A percentile compares a stretch with the other conserved stretches of the same genome.
Evolutionary conservation across 805 yeast genomes (phyloP).

Genomic region (Ogataea dorogensis): DNA sequence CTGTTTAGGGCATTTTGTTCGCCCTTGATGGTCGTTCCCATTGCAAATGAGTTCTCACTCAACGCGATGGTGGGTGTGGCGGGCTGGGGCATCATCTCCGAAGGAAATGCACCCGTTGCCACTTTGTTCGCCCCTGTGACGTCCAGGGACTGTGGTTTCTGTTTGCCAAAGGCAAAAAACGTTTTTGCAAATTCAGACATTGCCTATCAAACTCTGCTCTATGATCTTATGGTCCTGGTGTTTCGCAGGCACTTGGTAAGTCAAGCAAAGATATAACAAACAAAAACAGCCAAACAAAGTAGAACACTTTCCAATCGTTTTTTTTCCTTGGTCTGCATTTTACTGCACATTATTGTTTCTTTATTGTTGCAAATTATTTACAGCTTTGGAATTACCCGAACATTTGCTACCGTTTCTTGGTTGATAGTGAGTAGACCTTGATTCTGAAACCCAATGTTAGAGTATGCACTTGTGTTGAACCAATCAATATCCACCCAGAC

Average conservation of each 20-base stretch:
- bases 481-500: conserved; percentile 26
- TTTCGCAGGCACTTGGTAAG: too few relatives aligned
- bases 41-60: conserved; percentile 57
- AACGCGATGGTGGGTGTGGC: conserved; percentile 71
- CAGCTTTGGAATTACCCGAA: conserved; percentile 17
- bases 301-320: conserved; percentile 9
- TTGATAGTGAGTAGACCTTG: conserved; percentile 21
- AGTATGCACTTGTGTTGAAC: conserved; percentile 2
- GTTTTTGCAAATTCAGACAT: conserved; percentile 43
- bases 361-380: conserved; percentile 6
- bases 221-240: too few relatives aligned
- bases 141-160: conserved; percentile 16
- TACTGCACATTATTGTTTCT: conserved; percentile 2
- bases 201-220: conserved; percentile 1
- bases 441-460: conserved; percentile 10
- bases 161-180: conserved; percentile 36
- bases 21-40: conserved; percentile 60
- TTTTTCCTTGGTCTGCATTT: conserved; percentile 12
- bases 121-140: conserved; percentile 9
- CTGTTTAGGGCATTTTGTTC: conserved; percentile 33
- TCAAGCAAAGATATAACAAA: not conserved
- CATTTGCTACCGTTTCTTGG: conserved; percentile 23
- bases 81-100: conserved; percentile 42
- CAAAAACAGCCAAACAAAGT: conserved; percentile 8
- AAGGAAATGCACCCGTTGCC: conserved; percentile 28